Evolutionary conservation across 345 rosid species (phyloP), one percentile per base, ranked within the genome.

Genomic region (Melastoma malabathricum): DNA sequence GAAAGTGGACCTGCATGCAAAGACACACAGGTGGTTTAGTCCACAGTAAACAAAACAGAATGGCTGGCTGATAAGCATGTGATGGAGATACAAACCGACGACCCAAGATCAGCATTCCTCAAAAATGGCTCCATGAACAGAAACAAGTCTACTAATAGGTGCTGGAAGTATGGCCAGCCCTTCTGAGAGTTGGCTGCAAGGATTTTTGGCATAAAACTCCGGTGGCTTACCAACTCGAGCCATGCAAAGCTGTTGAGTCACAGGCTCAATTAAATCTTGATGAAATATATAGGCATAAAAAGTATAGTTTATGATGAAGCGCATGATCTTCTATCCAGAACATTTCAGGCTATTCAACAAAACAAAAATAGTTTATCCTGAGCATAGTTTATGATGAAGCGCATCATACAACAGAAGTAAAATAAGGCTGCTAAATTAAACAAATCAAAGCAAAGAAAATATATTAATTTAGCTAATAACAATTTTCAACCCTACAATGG

Each of bases 141-240:
- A 48, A 92, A 88, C 74, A 92, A 69, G 73, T 81, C 95, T 20
- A 92, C 90, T 54, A 92, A 80, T 79, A 92, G 60, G 13, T 80
- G 86, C 64, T 92, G 99, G 43, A 84, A 74, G 69, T 69, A 79
- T 43, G 94, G 86, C 99, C 99, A 92, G 43, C 99, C 95, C 72
- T 84, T 92, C 67, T 81, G 99, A 46, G 70, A 77, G 72, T 83
- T 81, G 59, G 79, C 83, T 3, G 75, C 77, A 34, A 92, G 95
- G 62, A 92, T 63, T 69, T 88, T 92, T 15, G 99, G 99, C 98
- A 92, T 76, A 74, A 92, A 92, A 72, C 89, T 84, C 74, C 97
- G 77, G 64, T 92, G 97, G 62, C 97, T 85, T 44, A 88, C 89
- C 70, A 92, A 72, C 71, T 88, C 95, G 38, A 92, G 86, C 97